Percentiles rank a stretch among this genome's conserved stretches.
Evolutionary conservation across 2,329 filamentous ascomycete genomes (phyloP).

Genomic region (Fusarium papillatum): DNA sequence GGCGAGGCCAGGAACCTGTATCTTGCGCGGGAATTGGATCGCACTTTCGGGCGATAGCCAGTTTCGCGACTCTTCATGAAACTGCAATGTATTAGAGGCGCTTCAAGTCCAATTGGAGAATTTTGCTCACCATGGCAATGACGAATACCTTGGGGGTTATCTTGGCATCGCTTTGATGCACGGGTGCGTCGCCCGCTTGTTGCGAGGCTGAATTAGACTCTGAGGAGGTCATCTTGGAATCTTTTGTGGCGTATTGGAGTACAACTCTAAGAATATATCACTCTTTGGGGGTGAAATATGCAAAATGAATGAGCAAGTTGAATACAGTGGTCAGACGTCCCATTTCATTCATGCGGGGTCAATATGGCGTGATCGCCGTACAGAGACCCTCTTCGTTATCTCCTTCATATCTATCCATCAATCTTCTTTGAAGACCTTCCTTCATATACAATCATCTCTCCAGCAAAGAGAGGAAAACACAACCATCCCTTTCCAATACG

Average conservation of each 20-base stretch:
- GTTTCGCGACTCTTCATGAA: slow-evolving; percentile 26
- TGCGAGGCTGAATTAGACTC: not conserved
- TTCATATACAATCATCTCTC: not conserved
- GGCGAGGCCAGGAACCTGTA: slow-evolving; percentile 24
- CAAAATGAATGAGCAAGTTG: not conserved
- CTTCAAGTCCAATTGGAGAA: rapidly evolving
- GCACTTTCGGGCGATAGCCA: slow-evolving; percentile 21
- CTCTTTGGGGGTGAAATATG: not conserved
- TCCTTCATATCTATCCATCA: not conserved
- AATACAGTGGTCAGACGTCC: not conserved
- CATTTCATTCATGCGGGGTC: slow-evolving; percentile 20
- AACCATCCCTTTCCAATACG: not conserved
- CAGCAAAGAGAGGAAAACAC: not conserved
- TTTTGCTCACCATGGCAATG: slow-evolving; percentile 23
- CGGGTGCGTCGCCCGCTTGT: not conserved
- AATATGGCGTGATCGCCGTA: slow-evolving; percentile 23
- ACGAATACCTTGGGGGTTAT: slow-evolving; percentile 25
- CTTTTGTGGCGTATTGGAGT: not conserved
- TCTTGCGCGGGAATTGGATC: slow-evolving; percentile 22
- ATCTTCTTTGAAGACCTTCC: not conserved
- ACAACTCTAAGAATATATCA: not conserved
- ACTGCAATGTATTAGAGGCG: not conserved
- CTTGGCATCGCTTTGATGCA: not conserved
- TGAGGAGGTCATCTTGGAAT: not conserved
- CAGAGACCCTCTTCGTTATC: not conserved